Evolutionary conservation across 2,329 filamentous ascomycete genomes (phyloP).

Genomic region (Fonsecaea monophora): DNA sequence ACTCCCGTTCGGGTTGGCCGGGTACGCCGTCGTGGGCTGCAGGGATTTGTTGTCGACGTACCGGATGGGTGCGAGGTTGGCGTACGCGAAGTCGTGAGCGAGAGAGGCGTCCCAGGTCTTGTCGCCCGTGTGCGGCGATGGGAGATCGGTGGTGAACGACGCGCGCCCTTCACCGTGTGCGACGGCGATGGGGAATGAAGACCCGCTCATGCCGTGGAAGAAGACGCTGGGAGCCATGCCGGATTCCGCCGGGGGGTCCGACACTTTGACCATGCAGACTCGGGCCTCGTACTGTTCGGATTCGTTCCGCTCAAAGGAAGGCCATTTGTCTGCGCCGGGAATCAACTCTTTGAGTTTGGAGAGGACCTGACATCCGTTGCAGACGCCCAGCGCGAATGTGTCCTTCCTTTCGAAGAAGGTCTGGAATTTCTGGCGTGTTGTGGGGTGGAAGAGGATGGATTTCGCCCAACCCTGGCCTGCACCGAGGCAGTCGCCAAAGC

Average conservation of each 20-base stretch:
- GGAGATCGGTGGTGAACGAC: conserved; percentile 58
- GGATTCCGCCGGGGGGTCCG: conserved; percentile 62
- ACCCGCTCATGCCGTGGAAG: conserved; percentile 84
- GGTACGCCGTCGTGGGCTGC: conserved; percentile 79
- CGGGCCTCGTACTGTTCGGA: conserved; percentile 91
- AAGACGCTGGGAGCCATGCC: conserved; percentile 72
- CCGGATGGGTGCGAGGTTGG: conserved; percentile 75
- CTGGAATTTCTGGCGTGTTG: conserved; percentile 78
- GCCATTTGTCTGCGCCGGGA: conserved; percentile 82
- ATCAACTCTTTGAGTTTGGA: conserved; percentile 82
- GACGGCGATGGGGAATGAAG: conserved; percentile 81
- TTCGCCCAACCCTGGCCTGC: conserved; percentile 98
- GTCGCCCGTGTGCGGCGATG: conserved; percentile 1
- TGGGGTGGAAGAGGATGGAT: conserved; percentile 82
- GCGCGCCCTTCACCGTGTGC: conserved; percentile 93
- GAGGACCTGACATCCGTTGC: conserved; percentile 97
- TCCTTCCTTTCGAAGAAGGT: conserved; percentile 85
- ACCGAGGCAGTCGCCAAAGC: conserved; percentile 88
- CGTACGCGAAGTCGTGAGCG: conserved; percentile 60
- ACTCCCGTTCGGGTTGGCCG: conserved; percentile 87
- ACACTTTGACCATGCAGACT: conserved; percentile 81
- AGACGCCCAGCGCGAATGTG: conserved; percentile 92
- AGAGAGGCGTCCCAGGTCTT: conserved; percentile 51
- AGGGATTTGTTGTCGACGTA: conserved; percentile 82
- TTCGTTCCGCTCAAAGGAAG: conserved; percentile 81